These are phyloP conservation scores for Penicillium sp. DNA, from an alignment of 2,329 filamentous ascomycete genomes.

Conservation along the genomic window DNA sequence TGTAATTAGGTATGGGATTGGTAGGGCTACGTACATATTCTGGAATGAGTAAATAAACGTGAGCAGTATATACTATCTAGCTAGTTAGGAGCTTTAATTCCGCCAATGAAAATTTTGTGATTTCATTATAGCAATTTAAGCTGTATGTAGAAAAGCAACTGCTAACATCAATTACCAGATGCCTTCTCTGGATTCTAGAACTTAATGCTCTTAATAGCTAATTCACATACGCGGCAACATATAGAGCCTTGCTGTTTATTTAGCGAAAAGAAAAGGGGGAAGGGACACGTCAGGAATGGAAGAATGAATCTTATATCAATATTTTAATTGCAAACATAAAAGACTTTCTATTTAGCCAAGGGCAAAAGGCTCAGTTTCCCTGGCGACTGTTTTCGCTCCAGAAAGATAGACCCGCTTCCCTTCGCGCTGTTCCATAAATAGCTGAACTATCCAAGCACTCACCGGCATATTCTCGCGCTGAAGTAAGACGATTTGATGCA, in stretches of 20 bases:
- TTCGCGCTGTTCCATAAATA: conserved; percentile 15
- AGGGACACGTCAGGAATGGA: neutral
- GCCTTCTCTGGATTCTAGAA: neutral
- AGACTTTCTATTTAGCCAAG: neutral
- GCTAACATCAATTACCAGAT: neutral
- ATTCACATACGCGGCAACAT: neutral
- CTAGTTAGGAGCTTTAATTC: neutral
- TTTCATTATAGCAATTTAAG: neutral
- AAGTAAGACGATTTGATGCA: conserved; percentile 10
- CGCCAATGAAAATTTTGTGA: neutral
- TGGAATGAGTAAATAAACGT: neutral
- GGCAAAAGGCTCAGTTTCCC: conserved; percentile 1
- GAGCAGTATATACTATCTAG: neutral
- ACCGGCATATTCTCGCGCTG: conserved; percentile 16
- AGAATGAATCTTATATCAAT: neutral
- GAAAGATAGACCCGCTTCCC: conserved; percentile 14
- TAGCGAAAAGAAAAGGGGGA: too few relatives aligned
- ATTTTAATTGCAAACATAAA: neutral
- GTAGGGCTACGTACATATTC: neutral
- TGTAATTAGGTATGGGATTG: neutral
- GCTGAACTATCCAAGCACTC: conserved; percentile 18
- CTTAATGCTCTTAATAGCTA: neutral
- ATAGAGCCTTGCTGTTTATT: neutral
- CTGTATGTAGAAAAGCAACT: neutral
- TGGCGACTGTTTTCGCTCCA: conserved; percentile 18